phyloP scores from a whole-genome alignment of 2,329 filamentous ascomycete species.

The Bipolaris victoriae region DNA sequence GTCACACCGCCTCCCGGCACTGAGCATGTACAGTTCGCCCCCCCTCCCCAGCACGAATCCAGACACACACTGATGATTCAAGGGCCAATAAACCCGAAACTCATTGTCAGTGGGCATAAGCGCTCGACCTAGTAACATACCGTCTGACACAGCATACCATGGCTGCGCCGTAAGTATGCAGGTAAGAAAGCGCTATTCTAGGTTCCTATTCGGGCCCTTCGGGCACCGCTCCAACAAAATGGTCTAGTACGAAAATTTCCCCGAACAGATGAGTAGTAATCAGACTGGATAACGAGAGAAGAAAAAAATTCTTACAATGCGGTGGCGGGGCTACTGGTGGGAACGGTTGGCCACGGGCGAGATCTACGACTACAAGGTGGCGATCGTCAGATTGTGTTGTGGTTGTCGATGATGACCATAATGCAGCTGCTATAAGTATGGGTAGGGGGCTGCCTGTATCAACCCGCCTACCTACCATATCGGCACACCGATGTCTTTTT shows the following conservation, averaged over 20 bases:
- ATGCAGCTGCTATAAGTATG: no score
- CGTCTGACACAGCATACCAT: conserved; percentile 3
- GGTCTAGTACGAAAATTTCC: no score
- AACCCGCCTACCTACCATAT: no score
- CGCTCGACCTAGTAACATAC: neutral
- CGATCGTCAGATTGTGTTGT: no score
- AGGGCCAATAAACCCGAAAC: neutral
- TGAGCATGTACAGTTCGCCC: neutral
- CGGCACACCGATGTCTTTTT: no score
- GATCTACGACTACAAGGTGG: no score
- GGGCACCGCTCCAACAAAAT: neutral
- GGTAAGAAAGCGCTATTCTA: neutral
- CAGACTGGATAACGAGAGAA: neutral
- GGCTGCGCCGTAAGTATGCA: conserved; percentile 1
- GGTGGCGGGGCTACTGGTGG: no score
- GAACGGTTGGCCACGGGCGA: no score
- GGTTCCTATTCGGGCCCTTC: neutral
- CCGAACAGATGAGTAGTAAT: no score
- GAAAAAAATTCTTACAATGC: neutral
- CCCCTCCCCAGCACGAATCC: neutral
- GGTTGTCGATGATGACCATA: no score
- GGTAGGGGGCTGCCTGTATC: no score
- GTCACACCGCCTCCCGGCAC: neutral
- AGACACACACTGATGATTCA: neutral
- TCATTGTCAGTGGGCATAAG: neutral